These are phyloP conservation scores for Anaeramoeba ignava DNA, from an alignment of 78 protist species.

Conservation along the genomic window DNA sequence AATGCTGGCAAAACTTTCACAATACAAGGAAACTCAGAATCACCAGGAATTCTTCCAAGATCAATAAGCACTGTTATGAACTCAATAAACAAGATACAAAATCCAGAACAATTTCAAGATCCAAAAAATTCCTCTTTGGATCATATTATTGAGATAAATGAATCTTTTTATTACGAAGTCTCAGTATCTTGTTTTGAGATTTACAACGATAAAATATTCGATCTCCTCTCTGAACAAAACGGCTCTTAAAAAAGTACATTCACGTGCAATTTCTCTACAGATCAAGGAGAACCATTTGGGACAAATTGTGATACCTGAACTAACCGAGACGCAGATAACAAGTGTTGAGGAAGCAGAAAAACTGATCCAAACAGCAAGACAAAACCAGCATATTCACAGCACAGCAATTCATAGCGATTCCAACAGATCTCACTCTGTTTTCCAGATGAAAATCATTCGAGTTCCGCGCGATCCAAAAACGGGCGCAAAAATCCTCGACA, in stretches of 20 bases:
- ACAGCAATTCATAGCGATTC: constrained; percentile 44
- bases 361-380: constrained; percentile 37
- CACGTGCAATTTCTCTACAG: too few species aligned
- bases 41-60: constrained; percentile 64
- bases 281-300: constrained; percentile 18
- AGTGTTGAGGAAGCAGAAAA: too few species aligned
- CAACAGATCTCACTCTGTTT: constrained; percentile 43
- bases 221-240: constrained; percentile 30
- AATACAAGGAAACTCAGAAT: constrained; percentile 35
- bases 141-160: too few species aligned
- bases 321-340: constrained; percentile 19
- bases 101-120: too few species aligned
- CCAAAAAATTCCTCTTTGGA: too few species aligned
- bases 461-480: constrained; percentile 20
- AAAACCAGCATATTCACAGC: constrained; percentile 33
- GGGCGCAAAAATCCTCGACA: constrained; percentile 20
- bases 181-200: constrained; percentile 50
- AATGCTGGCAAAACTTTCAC: constrained; percentile 75
- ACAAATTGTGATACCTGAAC: constrained; percentile 10
- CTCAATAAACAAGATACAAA: too few species aligned
- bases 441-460: constrained; percentile 28
- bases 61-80: constrained; percentile 7
- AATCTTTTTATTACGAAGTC: constrained; percentile 24
- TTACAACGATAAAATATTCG: constrained; percentile 51
- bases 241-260: too few species aligned